Conservation (phyloP, 306 rosid genomes). For the Castanospermum australe region DNA sequence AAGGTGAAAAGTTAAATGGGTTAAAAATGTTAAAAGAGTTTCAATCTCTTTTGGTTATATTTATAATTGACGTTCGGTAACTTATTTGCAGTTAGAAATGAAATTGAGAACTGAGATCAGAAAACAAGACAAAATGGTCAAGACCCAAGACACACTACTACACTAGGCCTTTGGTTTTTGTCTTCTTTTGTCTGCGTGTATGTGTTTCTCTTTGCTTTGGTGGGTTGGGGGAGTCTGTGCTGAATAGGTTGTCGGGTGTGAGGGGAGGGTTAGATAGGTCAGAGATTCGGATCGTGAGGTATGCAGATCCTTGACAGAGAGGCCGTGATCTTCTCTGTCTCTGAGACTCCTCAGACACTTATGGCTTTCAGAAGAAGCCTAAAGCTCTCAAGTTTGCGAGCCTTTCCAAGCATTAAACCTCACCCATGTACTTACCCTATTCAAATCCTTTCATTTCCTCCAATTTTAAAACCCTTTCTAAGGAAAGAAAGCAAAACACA, state of each 20-base stretch:
- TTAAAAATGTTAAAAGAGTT: no score
- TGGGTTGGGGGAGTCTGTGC: neutral
- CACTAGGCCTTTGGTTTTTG: neutral
- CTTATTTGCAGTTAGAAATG: neutral
- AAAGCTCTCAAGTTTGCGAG: neutral
- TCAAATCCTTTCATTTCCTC: neutral
- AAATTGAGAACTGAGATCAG: neutral
- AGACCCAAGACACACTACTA: no score
- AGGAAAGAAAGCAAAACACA: no score
- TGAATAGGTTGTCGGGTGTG: neutral
- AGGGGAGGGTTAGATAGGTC: constrained; percentile 6
- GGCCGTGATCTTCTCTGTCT: constrained; percentile 31
- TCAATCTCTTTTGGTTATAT: no score
- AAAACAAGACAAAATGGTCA: neutral
- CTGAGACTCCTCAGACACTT: neutral
- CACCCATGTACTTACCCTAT: neutral
- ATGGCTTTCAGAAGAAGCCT: neutral
- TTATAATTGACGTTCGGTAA: neutral
- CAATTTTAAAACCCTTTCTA: neutral
- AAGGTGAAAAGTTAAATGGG: neutral
- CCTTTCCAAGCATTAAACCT: neutral
- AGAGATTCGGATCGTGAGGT: constrained; percentile 32
- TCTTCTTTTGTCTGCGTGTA: neutral
- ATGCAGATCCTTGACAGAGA: constrained; percentile 23
- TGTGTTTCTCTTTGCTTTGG: neutral